Evolutionary conservation across 1,139 yeast genomes (phyloP).

Genomic region (Debaryomyces psychrophilus): DNA sequence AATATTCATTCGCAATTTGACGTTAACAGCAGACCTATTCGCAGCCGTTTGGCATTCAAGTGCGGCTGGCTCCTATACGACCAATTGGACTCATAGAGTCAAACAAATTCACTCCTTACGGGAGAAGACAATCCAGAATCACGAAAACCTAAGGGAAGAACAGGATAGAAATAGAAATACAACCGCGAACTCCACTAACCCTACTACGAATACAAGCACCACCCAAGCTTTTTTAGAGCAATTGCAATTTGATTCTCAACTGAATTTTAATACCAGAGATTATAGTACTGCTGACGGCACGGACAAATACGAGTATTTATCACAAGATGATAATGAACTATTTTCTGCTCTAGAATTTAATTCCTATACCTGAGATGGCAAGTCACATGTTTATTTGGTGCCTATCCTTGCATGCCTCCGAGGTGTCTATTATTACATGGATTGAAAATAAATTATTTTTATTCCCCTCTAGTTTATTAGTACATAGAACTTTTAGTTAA

Average conservation of each 20-base stretch:
- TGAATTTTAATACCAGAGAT: slow-evolving; percentile 10
- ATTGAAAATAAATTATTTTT: background rate
- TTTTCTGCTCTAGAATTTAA: slow-evolving; percentile 43
- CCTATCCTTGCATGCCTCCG: background rate
- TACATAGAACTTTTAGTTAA: background rate
- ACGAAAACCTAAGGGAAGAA: slow-evolving; percentile 30
- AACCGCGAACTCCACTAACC: slow-evolving; percentile 10
- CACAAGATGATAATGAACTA: slow-evolving; percentile 26
- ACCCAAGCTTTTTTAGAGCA: slow-evolving; percentile 36
- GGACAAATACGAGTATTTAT: slow-evolving; percentile 25
- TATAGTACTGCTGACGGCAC: slow-evolving; percentile 1
- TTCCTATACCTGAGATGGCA: slow-evolving; percentile 32
- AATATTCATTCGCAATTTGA: slow-evolving; percentile 64
- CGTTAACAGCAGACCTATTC: slow-evolving; percentile 69
- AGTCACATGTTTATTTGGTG: background rate
- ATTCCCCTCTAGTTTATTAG: background rate
- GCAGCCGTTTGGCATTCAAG: slow-evolving; percentile 72
- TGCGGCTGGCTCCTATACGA: slow-evolving; percentile 50
- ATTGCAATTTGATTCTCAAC: slow-evolving; percentile 22
- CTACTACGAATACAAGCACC: slow-evolving; percentile 20
- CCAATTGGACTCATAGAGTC: slow-evolving; percentile 70
- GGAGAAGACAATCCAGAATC: slow-evolving; percentile 42
- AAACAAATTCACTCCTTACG: slow-evolving; percentile 57
- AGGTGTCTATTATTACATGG: background rate
- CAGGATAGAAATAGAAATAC: slow-evolving; percentile 15